Evolutionary conservation across 768 basidiomycete species (phyloP).

Genomic region (Suillus subluteus): DNA sequence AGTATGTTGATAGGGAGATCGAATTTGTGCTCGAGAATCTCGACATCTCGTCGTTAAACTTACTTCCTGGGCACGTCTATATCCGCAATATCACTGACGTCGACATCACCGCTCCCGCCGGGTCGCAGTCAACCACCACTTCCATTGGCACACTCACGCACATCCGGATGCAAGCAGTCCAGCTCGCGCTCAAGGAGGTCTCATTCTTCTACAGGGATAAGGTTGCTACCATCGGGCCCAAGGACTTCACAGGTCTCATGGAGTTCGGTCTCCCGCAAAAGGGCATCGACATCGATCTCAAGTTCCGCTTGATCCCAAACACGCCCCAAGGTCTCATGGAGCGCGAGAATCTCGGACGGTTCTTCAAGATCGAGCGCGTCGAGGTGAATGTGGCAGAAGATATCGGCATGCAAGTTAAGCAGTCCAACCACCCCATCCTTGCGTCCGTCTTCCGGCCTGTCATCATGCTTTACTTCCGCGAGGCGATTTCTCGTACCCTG

Average conservation of each 20-base stretch:
- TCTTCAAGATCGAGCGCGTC: conserved; percentile 61
- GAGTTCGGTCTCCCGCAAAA: conserved; percentile 64
- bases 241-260: conserved; percentile 63
- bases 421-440: conserved; percentile 67
- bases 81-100: conserved; percentile 72
- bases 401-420: conserved; percentile 53
- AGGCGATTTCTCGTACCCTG: conserved; percentile 62
- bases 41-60: conserved; percentile 65
- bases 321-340: conserved; percentile 44
- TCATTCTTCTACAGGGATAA: conserved; percentile 80
- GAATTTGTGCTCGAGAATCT: conserved; percentile 80
- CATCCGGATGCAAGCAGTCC: conserved; percentile 65
- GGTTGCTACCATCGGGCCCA: conserved; percentile 51
- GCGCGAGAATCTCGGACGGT: conserved; percentile 50
- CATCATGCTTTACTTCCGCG: conserved; percentile 56
- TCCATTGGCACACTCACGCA: conserved; percentile 67
- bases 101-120: conserved; percentile 50
- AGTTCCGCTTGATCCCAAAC: conserved; percentile 63
- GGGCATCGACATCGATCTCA: conserved; percentile 71
- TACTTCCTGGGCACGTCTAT: conserved; percentile 72
- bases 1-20: conserved; percentile 67
- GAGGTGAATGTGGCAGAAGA: conserved; percentile 60
- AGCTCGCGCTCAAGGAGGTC: conserved; percentile 63
- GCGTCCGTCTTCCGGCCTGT: conserved; percentile 66
- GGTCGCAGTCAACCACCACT: conserved; percentile 43